phyloP scores from a whole-genome alignment of 2,329 filamentous ascomycete species.

The Paracoccidioides lutzii region DNA sequence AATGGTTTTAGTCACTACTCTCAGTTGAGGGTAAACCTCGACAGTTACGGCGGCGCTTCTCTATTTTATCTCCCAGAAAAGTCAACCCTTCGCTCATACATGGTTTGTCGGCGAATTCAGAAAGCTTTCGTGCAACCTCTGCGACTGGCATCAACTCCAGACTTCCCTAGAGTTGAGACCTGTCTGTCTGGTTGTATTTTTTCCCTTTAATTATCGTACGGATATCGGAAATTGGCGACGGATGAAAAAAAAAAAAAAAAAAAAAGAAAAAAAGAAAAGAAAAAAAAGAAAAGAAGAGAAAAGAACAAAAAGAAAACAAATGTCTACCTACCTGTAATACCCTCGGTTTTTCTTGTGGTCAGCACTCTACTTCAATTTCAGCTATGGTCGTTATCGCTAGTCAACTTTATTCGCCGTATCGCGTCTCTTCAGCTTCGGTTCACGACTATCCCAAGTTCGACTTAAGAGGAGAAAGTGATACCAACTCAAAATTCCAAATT shows the following conservation, averaged over 20 bases:
- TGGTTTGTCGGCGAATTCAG: conserved; percentile 22
- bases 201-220: conserved; percentile 24
- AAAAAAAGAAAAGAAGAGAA: conserved; percentile 22
- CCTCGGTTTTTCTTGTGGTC: conserved; percentile 31
- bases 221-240: conserved; percentile 30
- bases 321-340: conserved; percentile 32
- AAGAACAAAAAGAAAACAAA: conserved; percentile 20
- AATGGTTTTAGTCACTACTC: conserved; percentile 24
- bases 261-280: conserved; percentile 19
- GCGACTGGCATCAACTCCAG: conserved; percentile 18
- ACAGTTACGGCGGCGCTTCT: conserved; percentile 27
- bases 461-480: conserved; percentile 6
- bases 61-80: conserved; percentile 24
- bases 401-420: conserved; percentile 29
- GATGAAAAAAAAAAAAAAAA: conserved; percentile 24
- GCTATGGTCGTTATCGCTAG: conserved; percentile 28
- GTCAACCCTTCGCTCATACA: conserved; percentile 24
- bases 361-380: conserved; percentile 28
- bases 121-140: conserved; percentile 18
- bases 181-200: conserved; percentile 18
- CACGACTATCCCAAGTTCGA: conserved; percentile 32
- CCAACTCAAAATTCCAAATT: conserved; percentile 3
- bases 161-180: neutral
- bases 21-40: conserved; percentile 20
- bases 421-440: conserved; percentile 26